A percentile compares a stretch with the other conserved stretches of the same genome.
phyloP scores from a whole-genome alignment of 768 basidiomycete genomes.

The Leccinum disarticulatum region DNA sequence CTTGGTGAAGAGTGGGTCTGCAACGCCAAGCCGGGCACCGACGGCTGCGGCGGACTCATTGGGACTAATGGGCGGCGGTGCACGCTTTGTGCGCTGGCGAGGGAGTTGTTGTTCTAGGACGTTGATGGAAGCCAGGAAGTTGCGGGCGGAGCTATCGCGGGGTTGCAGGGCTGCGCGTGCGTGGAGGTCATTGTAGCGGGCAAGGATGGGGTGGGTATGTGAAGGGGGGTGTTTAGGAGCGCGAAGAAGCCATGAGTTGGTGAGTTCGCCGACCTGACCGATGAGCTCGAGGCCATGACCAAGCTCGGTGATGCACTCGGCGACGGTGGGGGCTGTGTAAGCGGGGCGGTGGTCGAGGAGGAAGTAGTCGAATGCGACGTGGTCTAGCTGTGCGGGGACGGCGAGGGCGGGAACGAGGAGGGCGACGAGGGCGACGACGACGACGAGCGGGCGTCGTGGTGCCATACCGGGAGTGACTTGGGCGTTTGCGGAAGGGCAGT shows the following conservation, averaged over 20 bases:
- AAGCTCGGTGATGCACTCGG: conserved; percentile 57
- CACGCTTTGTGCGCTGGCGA: conserved; percentile 71
- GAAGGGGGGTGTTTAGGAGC: conserved; percentile 35
- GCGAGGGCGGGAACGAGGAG: conserved; percentile 1
- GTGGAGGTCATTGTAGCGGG: conserved; percentile 47
- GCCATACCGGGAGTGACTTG: conserved; percentile 6
- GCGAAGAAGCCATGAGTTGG: conserved; percentile 81
- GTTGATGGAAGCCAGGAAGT: conserved; percentile 55
- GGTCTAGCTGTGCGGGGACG: conserved; percentile 41
- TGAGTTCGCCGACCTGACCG: conserved; percentile 82
- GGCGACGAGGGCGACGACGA: conserved; percentile 9
- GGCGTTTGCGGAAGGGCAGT: neutral
- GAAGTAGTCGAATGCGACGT: conserved; percentile 80
- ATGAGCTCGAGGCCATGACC: conserved; percentile 85
- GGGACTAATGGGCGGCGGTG: conserved; percentile 58
- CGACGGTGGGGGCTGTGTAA: conserved; percentile 51
- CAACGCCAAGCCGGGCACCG: conserved; percentile 62
- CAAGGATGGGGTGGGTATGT: conserved; percentile 40
- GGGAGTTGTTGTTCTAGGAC: conserved; percentile 61
- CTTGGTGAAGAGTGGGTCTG: conserved; percentile 76
- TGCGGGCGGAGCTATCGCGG: conserved; percentile 40
- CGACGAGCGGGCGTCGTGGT: conserved; percentile 10
- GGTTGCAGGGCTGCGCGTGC: conserved; percentile 30
- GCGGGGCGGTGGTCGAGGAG: conserved; percentile 64
- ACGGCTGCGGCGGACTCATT: conserved; percentile 42